These are phyloP conservation scores for Hypoxylon fragiforme DNA, from an alignment of 495 filamentous ascomycete species.

Conservation along the genomic window DNA sequence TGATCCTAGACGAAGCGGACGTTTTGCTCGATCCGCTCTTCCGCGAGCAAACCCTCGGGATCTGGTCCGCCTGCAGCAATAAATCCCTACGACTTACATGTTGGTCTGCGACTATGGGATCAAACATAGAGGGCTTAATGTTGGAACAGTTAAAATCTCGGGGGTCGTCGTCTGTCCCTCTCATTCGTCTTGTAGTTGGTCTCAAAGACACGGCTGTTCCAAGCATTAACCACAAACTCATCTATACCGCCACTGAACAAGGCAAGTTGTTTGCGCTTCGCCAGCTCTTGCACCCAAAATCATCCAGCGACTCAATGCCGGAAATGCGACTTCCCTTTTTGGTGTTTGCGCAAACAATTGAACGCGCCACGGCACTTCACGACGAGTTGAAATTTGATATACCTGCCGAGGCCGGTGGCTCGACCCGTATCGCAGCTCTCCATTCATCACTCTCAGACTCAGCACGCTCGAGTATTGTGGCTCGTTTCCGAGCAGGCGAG, in stretches of 20 bases:
- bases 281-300: constrained; percentile 83
- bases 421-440: constrained; percentile 82
- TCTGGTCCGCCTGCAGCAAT: constrained; percentile 78
- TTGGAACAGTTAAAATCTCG: constrained; percentile 55
- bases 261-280: constrained; percentile 92
- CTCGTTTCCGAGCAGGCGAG: constrained; percentile 85
- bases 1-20: constrained; percentile 93
- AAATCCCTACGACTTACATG: constrained; percentile 70
- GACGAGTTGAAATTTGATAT: constrained; percentile 95
- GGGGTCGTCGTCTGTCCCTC: constrained; percentile 55
- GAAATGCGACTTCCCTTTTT: constrained; percentile 84
- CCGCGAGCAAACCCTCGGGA: constrained; percentile 81
- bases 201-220: constrained; percentile 94
- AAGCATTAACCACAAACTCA: constrained; percentile 83
- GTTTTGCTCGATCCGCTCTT: constrained; percentile 91
- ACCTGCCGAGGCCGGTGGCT: constrained; percentile 81
- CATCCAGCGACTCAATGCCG: constrained; percentile 56
- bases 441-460: constrained; percentile 83
- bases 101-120: constrained; percentile 97
- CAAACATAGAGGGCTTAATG: constrained; percentile 81
- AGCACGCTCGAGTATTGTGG: constrained; percentile 77
- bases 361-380: constrained; percentile 82
- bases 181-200: constrained; percentile 87
- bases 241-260: constrained; percentile 88
- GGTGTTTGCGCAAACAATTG: constrained; percentile 93